Base-by-base conservation (phyloP, 2,329 filamentous ascomycete species). In the Colletotrichum higginsianum region DNA sequence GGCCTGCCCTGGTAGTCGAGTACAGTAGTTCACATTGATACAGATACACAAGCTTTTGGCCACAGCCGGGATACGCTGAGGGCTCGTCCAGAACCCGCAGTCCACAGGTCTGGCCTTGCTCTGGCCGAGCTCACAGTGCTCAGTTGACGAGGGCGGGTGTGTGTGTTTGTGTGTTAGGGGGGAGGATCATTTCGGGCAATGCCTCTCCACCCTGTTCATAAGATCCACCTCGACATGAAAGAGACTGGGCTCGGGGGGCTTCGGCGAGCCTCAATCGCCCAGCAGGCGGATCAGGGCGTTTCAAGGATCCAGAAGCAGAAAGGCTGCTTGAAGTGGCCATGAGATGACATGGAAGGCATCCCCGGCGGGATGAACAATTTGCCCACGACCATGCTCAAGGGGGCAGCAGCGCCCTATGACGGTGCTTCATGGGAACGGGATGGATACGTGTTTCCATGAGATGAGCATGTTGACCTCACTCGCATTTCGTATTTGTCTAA, bases 161-260 rank as follows among this genome's bases (percentile, higher is more conserved):
- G 23, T 26, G 23, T 26, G 23, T 23, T 2, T 23, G 23, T 23
- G 23, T 26, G 23, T 26, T 26, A 26, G 26, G 16, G 40, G 11
- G 9, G 38, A n/a, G 30, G 18, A 16, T 68, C 65, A 71, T 71
- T 64, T 71, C 69, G 69, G 69, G 30, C 58, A 68, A 47, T 55
- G 52, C 26, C 58, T 44, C 55, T 18, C 44, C 46, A 38, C 69
- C 58, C 60, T 64, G 69, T 53, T 53, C 30, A 61, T 69, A 69
- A 50, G 65, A 68, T 71, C 65, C 58, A 64, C 69, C n/a, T 9
- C 26, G 53, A 38, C 69, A 69, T 56, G 46, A 61, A 26, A 40
- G 40, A 42, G 50, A 38, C 35, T 38, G 57, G 50, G 46, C 53
- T 67, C 68, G 52, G 57, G 57, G 66, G 23, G 63, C 46, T 63